These are phyloP conservation scores for Gremmenia infestans DNA, from an alignment of 2,329 filamentous ascomycete species.

Conservation along the genomic window DNA sequence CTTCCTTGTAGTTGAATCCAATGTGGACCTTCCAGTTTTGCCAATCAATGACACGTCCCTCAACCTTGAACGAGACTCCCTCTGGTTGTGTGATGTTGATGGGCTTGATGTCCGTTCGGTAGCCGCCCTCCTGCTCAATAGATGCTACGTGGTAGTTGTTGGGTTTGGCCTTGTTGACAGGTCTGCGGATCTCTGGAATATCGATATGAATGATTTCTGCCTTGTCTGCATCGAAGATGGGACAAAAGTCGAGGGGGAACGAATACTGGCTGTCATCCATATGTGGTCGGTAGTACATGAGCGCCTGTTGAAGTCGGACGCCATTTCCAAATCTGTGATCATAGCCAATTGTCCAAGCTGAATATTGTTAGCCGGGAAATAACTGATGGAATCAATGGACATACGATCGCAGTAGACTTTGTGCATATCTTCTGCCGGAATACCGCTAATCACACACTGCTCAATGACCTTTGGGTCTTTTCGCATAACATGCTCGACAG, in stretches of 20 bases:
- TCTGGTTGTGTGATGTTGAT: conserved; percentile 85
- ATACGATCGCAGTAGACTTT: conserved; percentile 89
- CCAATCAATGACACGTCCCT: conserved; percentile 73
- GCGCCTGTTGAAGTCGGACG: conserved; percentile 78
- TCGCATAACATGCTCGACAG: conserved; percentile 71
- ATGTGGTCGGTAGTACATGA: conserved; percentile 92
- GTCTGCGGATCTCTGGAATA: conserved; percentile 70
- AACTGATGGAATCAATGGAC: conserved; percentile 28
- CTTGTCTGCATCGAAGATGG: conserved; percentile 86
- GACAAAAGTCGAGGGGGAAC: conserved; percentile 89
- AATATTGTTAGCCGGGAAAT: conserved; percentile 14
- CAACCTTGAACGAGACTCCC: conserved; percentile 78
- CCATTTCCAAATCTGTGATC: conserved; percentile 81
- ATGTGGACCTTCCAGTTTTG: conserved; percentile 93
- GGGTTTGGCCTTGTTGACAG: conserved; percentile 63
- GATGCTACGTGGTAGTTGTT: conserved; percentile 76
- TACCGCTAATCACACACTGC: conserved; percentile 78
- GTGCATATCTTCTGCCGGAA: conserved; percentile 79
- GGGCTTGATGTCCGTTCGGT: conserved; percentile 73
- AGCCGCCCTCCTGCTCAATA: conserved; percentile 70
- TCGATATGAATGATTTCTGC: conserved; percentile 48
- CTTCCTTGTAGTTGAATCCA: conserved; percentile 92
- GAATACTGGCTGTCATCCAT: conserved; percentile 85
- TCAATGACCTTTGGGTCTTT: conserved; percentile 84
- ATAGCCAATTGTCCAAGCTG: conserved; percentile 89